Base-by-base conservation (phyloP, 805 yeast species). In the Millerozyma miso region DNA sequence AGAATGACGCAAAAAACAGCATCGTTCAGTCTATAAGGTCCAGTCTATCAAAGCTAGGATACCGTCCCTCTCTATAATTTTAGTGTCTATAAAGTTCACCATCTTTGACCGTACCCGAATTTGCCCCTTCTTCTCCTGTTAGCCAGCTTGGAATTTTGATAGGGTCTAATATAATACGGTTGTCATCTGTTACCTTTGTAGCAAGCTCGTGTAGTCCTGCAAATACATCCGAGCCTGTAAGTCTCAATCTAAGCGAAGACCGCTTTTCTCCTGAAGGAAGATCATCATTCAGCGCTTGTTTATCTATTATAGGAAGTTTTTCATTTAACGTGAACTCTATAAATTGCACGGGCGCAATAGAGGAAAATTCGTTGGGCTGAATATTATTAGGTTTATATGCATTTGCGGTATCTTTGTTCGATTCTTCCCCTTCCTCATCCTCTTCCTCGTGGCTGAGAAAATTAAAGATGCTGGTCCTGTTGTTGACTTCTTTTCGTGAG, bases 121-220 rank as follows among this genome's bases (percentile, higher is more conserved):
- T 62, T 1, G 61, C 51, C 0, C 85, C 84, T 47, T 81, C 82
- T 57, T 85, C 88, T 2, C 95, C 95, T 3, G 90, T 80, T 26
- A 87, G 59, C 90, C 89, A 87, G 23, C 80, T 75, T 0, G 96
- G 95, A 13, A 85, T 62, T 0, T 50, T 65, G n/a, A 71, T 64
- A 0, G 85, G 74, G 50, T 84, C 74, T 1, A 81, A 60, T 0
- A 72, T 52, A 74, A 48, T 63, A 43, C 40, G 67, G 67, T 51
- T 46, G 14, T 52, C 40, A 14, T 57, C 56, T 0, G 45, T 39
- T 2, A 60, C 49, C 12, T 32, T 19, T 1, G 60, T 63, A 19
- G 88, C 76, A 14, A 87, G 65, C 53, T 85, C 83, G 58, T 85
- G 88, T 32, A 87, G 54, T 0, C 96, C 96, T 2, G 80, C 95